Conservation (phyloP, 2,329 filamentous ascomycete genomes). For the Ophiostoma angusticollis region DNA sequence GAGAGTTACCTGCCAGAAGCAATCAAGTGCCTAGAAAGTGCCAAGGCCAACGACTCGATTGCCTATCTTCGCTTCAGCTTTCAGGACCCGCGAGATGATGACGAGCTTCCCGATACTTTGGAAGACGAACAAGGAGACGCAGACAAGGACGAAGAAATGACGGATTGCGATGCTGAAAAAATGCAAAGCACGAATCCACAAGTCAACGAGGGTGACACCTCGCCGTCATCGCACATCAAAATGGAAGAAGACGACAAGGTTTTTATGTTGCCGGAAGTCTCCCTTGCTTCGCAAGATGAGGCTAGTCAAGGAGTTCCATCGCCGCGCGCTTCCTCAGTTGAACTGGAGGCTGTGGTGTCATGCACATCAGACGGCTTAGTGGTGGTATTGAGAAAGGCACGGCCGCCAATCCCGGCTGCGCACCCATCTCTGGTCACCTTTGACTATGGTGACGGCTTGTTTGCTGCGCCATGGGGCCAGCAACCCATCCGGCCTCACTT, state of each 20-base stretch:
- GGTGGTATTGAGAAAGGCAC: conserved; percentile 63
- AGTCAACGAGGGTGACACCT: conserved; percentile 22
- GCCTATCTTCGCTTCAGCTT: conserved; percentile 82
- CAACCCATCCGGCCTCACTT: conserved; percentile 45
- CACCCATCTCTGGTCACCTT: conserved; percentile 35
- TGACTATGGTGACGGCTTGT: conserved; percentile 50
- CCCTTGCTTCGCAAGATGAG: background rate
- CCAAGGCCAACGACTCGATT: conserved; percentile 83
- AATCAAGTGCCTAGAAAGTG: conserved; percentile 66
- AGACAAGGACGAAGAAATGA: conserved; percentile 30
- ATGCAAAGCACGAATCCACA: background rate
- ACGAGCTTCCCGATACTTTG: conserved; percentile 29
- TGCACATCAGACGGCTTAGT: conserved; percentile 82
- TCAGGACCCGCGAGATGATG: conserved; percentile 54
- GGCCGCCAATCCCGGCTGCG: conserved; percentile 51
- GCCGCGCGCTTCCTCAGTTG: conserved; percentile 38
- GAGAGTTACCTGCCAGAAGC: conserved; percentile 65
- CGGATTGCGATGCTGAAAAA: conserved; percentile 15
- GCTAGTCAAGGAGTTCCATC: conserved; percentile 13
- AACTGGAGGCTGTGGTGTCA: conserved; percentile 81
- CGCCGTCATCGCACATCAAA: conserved; percentile 15
- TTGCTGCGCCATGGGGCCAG: conserved; percentile 67
- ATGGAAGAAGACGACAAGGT: conserved; percentile 10
- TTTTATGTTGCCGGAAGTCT: background rate
- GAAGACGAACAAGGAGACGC: conserved; percentile 27